Evolutionary conservation across 495 filamentous ascomycete species (phyloP).

Genomic region (Tricharina praecox): DNA sequence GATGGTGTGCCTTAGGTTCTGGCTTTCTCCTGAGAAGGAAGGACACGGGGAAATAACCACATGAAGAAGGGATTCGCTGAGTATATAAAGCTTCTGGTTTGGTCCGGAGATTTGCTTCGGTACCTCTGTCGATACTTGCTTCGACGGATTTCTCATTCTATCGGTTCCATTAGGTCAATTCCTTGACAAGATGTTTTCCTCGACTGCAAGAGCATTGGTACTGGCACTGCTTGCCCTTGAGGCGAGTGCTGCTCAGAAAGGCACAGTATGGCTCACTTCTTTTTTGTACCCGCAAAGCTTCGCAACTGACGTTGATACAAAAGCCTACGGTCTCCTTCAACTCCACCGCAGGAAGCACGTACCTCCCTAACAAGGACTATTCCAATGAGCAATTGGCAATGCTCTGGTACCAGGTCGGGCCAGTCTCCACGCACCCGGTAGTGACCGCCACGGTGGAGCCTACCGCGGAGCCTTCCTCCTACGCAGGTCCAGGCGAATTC

Average conservation of each 20-base stretch:
- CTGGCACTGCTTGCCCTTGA: not conserved
- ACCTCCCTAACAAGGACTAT: constrained; percentile 29
- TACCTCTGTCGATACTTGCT: too few relatives aligned
- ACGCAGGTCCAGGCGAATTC: constrained; percentile 26
- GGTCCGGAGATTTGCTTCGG: too few relatives aligned
- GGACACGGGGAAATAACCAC: too few relatives aligned
- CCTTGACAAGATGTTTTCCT: not conserved
- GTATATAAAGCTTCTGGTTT: too few relatives aligned
- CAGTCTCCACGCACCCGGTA: constrained; percentile 28
- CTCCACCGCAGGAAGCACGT: constrained; percentile 28
- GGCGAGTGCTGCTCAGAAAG: not conserved
- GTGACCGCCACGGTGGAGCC: constrained; percentile 31
- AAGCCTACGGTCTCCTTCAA: constrained; percentile 26
- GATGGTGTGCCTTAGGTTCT: too few relatives aligned
- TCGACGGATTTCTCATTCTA: too few relatives aligned
- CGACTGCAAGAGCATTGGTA: not conserved
- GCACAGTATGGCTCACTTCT: not conserved
- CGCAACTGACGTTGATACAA: constrained; percentile 3
- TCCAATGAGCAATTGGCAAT: constrained; percentile 29
- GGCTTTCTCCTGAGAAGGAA: too few relatives aligned
- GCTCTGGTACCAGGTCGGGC: constrained; percentile 33
- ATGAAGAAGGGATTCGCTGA: too few relatives aligned
- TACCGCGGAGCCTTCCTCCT: constrained; percentile 31
- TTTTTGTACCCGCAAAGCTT: not conserved
- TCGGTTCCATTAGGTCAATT: not conserved